These are phyloP conservation scores for Osmanthus fragrans DNA, from an alignment of 257 asterid species.

Conservation along the genomic window DNA sequence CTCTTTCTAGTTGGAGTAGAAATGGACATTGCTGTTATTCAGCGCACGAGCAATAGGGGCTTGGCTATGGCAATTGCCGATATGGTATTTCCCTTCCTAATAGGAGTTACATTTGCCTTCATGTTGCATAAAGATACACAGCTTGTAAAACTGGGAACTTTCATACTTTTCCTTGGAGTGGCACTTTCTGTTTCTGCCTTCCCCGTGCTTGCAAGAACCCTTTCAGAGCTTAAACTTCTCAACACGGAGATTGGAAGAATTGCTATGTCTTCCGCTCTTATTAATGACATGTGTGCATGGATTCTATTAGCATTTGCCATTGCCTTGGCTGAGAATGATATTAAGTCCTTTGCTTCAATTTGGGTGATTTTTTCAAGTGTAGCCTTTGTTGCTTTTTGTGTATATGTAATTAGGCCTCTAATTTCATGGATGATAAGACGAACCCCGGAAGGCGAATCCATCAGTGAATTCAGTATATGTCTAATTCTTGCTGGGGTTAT, in stretches of 20 bases:
- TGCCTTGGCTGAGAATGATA: conserved; percentile 75
- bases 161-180: conserved; percentile 86
- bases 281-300: conserved; percentile 96
- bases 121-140: conserved; percentile 48
- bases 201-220: conserved; percentile 83
- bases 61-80: conserved; percentile 61
- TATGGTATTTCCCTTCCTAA: conserved; percentile 72
- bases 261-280: conserved; percentile 84
- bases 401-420: conserved; percentile 55
- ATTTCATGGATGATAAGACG: conserved; percentile 48
- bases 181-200: conserved; percentile 87
- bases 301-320: conserved; percentile 70
- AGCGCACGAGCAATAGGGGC: conserved; percentile 63
- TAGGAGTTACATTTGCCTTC: conserved; percentile 68
- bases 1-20: conserved; percentile 89
- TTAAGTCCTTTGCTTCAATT: conserved; percentile 52
- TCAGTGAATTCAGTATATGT: conserved; percentile 70
- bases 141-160: conserved; percentile 57
- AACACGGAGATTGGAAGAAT: conserved; percentile 78
- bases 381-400: conserved; percentile 55
- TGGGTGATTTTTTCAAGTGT: conserved; percentile 77
- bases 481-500: conserved; percentile 83
- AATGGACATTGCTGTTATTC: conserved; percentile 81
- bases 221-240: conserved; percentile 90
- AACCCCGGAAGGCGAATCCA: conserved; percentile 74